A percentile compares a stretch with the other conserved stretches of the same genome.
Evolutionary conservation across 257 asterid species (phyloP).

Genomic region (Ilex aquifolium): DNA sequence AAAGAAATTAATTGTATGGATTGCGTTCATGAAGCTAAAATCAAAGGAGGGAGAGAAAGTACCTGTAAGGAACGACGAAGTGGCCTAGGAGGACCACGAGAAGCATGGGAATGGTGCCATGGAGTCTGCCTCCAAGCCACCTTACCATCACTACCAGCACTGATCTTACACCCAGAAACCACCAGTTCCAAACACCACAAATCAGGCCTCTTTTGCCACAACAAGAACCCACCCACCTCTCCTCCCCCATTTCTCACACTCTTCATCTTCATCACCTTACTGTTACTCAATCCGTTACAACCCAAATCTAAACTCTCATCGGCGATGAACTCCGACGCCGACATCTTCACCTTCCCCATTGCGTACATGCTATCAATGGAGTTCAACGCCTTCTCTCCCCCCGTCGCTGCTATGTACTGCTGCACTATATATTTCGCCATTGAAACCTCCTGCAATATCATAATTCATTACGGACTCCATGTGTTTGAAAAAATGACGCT

Average conservation of each 20-base stretch:
- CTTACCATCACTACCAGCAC: slow-evolving; percentile 92
- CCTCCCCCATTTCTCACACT: slow-evolving; percentile 43
- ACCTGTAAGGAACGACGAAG: slow-evolving; percentile 93
- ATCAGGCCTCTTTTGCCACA: slow-evolving; percentile 88
- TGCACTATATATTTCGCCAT: slow-evolving; percentile 93
- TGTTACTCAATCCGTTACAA: neutral
- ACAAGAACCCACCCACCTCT: slow-evolving; percentile 80
- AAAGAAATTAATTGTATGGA: too few species aligned
- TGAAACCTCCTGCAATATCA: slow-evolving; percentile 57
- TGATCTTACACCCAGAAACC: slow-evolving; percentile 71
- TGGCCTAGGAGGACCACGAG: slow-evolving; percentile 92
- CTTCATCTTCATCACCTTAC: slow-evolving; percentile 44
- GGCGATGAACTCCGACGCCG: slow-evolving; percentile 58
- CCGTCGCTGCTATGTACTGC: slow-evolving; percentile 86
- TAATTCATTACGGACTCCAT: neutral
- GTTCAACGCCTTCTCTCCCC: slow-evolving; percentile 77
- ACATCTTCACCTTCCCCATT: slow-evolving; percentile 87
- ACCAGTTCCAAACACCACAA: slow-evolving; percentile 86
- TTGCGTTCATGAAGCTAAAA: too few species aligned
- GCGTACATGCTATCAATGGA: slow-evolving; percentile 81
- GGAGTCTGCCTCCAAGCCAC: slow-evolving; percentile 96
- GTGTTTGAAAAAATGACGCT: neutral
- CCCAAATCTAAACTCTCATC: slow-evolving; percentile 33
- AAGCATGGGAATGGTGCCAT: slow-evolving; percentile 86
- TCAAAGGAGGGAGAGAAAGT: neutral